Conservation (phyloP, 2,329 filamentous ascomycete genomes). For the Ophiostoma perfectum region DNA sequence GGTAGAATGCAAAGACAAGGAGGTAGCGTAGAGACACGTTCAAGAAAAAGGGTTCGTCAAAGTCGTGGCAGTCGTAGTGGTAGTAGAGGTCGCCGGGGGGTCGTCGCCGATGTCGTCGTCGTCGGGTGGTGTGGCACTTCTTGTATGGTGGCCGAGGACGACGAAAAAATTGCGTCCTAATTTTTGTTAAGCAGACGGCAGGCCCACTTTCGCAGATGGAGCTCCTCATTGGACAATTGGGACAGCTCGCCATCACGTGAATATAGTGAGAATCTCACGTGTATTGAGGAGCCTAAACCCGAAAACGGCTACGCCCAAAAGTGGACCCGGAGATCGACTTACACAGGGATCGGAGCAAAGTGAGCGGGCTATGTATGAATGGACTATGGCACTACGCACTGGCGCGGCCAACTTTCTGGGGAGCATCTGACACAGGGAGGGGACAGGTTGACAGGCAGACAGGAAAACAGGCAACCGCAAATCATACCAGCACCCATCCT, state of each 20-base stretch:
- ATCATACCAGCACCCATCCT: background rate
- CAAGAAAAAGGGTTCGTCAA: background rate
- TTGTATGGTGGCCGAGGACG: background rate
- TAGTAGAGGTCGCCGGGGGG: background rate
- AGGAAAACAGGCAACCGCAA: constrained; percentile 1
- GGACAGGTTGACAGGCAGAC: no score
- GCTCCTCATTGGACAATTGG: background rate
- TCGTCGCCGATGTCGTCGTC: constrained; percentile 6
- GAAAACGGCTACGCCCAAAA: background rate
- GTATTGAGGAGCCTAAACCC: background rate
- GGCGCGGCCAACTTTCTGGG: constrained; percentile 9
- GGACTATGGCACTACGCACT: constrained; percentile 1
- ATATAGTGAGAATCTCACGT: background rate
- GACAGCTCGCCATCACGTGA: constrained; percentile 2
- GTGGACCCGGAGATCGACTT: constrained; percentile 9
- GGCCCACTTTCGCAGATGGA: background rate
- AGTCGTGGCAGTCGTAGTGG: background rate
- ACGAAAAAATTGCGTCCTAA: constrained; percentile 13
- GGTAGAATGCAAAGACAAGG: background rate
- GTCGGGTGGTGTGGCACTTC: background rate
- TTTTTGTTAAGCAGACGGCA: background rate
- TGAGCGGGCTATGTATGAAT: background rate
- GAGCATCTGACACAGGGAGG: background rate
- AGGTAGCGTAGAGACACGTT: background rate
- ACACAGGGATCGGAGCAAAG: constrained; percentile 10